Percentiles rank a stretch among this genome's conserved stretches.
These are phyloP conservation scores for Sporothrix curviconia DNA, from an alignment of 2,329 filamentous ascomycete species.

Conservation along the genomic window DNA sequence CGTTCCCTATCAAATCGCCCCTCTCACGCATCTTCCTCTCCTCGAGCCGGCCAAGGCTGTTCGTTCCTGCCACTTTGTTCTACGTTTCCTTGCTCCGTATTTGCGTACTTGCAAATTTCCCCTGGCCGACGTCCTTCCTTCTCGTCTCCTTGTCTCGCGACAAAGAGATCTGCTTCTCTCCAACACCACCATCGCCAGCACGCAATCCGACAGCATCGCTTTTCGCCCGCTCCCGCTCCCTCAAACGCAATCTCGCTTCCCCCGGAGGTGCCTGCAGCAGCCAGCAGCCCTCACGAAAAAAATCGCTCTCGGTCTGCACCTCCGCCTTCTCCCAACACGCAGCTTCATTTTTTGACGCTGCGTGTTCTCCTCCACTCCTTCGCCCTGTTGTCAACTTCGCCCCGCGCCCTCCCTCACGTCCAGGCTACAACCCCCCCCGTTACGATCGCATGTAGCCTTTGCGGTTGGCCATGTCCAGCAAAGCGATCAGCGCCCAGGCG, in stretches of 20 bases:
- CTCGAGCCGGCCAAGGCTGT: conserved; percentile 13
- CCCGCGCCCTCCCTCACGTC: conserved; percentile 8
- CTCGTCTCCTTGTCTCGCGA: conserved; percentile 5
- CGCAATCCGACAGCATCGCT: not conserved
- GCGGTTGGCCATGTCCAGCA: conserved; percentile 44
- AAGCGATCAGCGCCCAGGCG: conserved; percentile 45
- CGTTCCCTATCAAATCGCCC: conserved; percentile 20
- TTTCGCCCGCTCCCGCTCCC: not conserved
- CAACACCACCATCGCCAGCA: not conserved
- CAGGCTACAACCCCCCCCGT: conserved; percentile 21
- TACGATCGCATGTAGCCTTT: conserved; percentile 24
- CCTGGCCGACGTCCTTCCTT: not conserved
- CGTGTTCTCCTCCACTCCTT: conserved; percentile 8
- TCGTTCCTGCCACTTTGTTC: conserved; percentile 10
- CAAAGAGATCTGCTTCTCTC: conserved; percentile 4
- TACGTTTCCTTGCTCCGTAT: conserved; percentile 6
- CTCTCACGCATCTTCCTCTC: conserved; percentile 15
- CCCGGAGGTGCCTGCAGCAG: conserved; percentile 8
- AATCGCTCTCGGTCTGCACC: conserved; percentile 6
- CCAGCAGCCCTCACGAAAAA: conserved; percentile 10
- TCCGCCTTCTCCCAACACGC: conserved; percentile 4
- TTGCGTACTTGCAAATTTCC: conserved; percentile 4
- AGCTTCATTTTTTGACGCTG: conserved; percentile 11
- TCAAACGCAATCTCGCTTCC: not conserved
- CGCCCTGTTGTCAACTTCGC: conserved; percentile 10